phyloP scores from a whole-genome alignment of 306 rosid species.

The Vachellia collinsii region DNA sequence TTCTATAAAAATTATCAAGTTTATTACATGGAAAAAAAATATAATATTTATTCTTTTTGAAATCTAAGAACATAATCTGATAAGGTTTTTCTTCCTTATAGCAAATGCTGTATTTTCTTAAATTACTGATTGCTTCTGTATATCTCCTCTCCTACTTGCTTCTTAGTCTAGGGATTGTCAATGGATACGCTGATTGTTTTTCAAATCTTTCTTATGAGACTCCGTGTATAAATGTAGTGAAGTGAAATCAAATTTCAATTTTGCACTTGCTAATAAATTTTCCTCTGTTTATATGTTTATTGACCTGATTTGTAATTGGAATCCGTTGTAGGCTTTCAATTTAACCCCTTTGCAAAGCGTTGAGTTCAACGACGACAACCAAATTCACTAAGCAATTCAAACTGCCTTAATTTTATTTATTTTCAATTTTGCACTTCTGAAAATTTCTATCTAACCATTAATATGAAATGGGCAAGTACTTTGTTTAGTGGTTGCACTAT shows the following conservation, averaged over 20 bases:
- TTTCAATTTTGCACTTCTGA: conserved; percentile 1
- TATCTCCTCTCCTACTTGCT: neutral
- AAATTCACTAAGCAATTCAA: conserved; percentile 7
- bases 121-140: neutral
- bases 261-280: neutral
- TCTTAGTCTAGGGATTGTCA: neutral
- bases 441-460: neutral
- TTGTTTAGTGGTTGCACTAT: conserved; percentile 16
- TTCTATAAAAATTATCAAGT: neutral
- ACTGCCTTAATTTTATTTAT: conserved; percentile 19
- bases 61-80: conserved; percentile 8
- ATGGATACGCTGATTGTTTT: neutral
- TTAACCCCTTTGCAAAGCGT: too few relatives aligned
- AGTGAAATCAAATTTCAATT: conserved; percentile 17
- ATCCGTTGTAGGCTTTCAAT: neutral
- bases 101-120: neutral
- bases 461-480: conserved; percentile 22
- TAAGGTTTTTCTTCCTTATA: conserved; percentile 1
- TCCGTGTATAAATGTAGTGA: neutral
- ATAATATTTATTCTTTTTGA: neutral
- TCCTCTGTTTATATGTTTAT: neutral
- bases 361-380: neutral
- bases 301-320: neutral
- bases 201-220: neutral
- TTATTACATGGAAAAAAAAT: neutral